These are phyloP conservation scores for Eragrostis nindensis DNA, from an alignment of 176 grass and related monocot species.

Conservation along the genomic window DNA sequence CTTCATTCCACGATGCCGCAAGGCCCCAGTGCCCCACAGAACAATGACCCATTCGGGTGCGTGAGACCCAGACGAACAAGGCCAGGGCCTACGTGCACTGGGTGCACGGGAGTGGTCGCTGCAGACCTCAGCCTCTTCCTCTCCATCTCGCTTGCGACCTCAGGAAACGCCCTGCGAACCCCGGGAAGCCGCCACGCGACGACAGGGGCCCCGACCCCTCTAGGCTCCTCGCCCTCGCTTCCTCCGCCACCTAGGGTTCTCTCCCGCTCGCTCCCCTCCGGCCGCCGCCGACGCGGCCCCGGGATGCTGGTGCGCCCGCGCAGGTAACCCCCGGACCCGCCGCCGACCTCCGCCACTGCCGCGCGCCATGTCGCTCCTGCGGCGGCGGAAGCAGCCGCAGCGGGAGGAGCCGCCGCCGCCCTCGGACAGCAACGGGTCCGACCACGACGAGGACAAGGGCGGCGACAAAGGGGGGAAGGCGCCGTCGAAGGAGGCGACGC, in stretches of 20 bases:
- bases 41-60: not conserved
- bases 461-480: constrained; percentile 34
- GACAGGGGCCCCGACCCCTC: constrained; percentile 7
- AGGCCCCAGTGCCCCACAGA: not conserved
- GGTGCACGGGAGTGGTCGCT: constrained; percentile 4
- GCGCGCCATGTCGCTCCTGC: constrained; percentile 71
- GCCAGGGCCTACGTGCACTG: not conserved
- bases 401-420: constrained; percentile 39
- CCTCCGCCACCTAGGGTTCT: constrained; percentile 49
- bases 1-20: not conserved
- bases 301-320: constrained; percentile 36
- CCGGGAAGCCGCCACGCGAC: constrained; percentile 35
- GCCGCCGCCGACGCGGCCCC: not conserved
- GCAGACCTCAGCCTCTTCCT: constrained; percentile 6
- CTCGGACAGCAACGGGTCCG: constrained; percentile 43
- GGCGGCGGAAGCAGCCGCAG: constrained; percentile 64
- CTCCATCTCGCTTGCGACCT: not conserved
- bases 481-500: constrained; percentile 40
- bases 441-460: constrained; percentile 37
- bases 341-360: not conserved
- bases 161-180: constrained; percentile 27
- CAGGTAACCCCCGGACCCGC: constrained; percentile 37
- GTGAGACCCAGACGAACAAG: not conserved
- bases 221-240: constrained; percentile 34
- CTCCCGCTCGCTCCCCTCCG: not conserved